Base-by-base conservation (phyloP, 768 basidiomycete genomes). In the Crucibulum laeve region DNA sequence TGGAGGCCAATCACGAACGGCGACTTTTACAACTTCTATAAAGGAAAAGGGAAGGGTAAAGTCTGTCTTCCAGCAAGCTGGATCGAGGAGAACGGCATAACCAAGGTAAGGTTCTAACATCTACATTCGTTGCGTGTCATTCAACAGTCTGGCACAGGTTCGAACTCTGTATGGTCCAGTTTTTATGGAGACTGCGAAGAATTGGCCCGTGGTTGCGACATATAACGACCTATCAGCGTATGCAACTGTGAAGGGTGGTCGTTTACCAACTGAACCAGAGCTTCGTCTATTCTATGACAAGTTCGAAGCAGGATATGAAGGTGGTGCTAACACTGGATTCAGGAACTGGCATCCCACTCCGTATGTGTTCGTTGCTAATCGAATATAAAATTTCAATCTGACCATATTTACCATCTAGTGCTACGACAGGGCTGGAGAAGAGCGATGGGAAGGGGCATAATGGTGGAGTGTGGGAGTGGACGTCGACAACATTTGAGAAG, bases 381-480 rank as follows among this genome's bases (percentile, higher is more conserved):
- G 35, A 33, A 11, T 14, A 5, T 32, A 7, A 21, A 18, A 33
- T 25, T 42, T 5, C 38, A 3, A 34, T 15, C 23, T 38, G 8
- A 44, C 28, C 11, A 21, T 33, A n/a, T 34, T 40, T 47, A 14
- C 24, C 23, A 30, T n/a, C 21, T 38, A 88, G 87, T 23, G 79
- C 87, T 17, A 90, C 88, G 33, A 79, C 79, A 2, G 88, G 86
- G 25, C 62, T 70, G 47, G 66, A 67, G 46, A 67, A 60, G 40
- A 54, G 58, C 45, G 71, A 62, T 17, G 79, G 80, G 2, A 77
- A 68, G 59, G 87, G 89, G 8, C 79, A 82, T 49, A 97, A 99
- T 52, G 96, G 96, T 5, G 96, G 96, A 4, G 86, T 96, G 13
- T 99, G 95, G 93, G 93, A 97, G 68, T 98, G 94, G 94, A 96